A percentile compares a stretch with the other conserved stretches of the same genome.
Evolutionary conservation across 2,329 filamentous ascomycete species (phyloP).

Genomic region (Mollisia scopiformis): DNA sequence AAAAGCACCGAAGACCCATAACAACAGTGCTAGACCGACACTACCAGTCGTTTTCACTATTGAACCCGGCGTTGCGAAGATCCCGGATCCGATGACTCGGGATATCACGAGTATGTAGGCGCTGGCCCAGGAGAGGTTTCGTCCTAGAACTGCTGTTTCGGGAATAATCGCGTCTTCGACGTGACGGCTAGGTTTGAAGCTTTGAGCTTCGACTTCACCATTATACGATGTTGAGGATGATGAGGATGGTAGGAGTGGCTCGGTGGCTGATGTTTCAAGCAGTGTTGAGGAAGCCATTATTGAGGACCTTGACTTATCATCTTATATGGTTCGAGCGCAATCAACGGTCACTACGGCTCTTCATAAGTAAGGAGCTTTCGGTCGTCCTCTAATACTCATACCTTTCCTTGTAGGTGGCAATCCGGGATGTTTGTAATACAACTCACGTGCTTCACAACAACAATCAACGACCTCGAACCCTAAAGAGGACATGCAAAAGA

Average conservation of each 20-base stretch:
- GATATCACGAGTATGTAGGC: constrained; percentile 35
- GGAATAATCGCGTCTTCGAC: constrained; percentile 60
- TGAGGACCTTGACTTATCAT: not conserved
- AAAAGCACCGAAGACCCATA: constrained; percentile 55
- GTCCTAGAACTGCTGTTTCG: constrained; percentile 62
- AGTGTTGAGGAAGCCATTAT: not conserved
- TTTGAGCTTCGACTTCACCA: constrained; percentile 3
- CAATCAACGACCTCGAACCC: not conserved
- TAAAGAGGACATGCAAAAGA: not conserved
- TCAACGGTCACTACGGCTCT: not conserved
- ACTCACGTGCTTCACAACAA: not conserved
- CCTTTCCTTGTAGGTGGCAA: not conserved
- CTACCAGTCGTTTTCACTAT: constrained; percentile 70
- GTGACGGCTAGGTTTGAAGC: constrained; percentile 16
- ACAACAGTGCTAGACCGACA: constrained; percentile 54
- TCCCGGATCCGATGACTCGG: constrained; percentile 33
- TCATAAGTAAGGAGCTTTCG: too few species aligned
- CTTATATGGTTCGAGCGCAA: not conserved
- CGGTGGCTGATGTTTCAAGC: not conserved
- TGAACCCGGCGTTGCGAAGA: constrained; percentile 57
- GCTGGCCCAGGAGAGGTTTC: constrained; percentile 30
- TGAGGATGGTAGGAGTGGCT: constrained; percentile 19
- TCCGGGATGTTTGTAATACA: not conserved
- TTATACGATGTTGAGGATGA: constrained; percentile 4
- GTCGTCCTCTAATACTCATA: not conserved